A percentile compares a stretch with the other conserved stretches of the same genome.
These are phyloP conservation scores for Thelephora ganbajun DNA, from an alignment of 768 basidiomycete genomes.

Conservation along the genomic window DNA sequence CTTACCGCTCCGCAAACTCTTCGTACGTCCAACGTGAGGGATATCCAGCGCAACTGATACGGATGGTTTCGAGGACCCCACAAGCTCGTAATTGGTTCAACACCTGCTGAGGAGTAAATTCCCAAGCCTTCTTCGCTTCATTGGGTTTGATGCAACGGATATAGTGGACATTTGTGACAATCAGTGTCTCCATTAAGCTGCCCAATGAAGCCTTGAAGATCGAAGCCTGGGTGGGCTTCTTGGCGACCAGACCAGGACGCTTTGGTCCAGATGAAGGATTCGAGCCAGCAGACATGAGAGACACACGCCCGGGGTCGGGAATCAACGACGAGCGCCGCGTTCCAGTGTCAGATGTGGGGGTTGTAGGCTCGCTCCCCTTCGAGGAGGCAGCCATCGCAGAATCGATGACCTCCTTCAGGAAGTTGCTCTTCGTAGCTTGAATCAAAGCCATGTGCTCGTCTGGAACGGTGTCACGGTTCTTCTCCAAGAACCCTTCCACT, in stretches of 20 bases:
- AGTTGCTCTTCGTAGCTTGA: constrained; percentile 75
- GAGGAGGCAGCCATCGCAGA: constrained; percentile 69
- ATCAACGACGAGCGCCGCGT: constrained; percentile 77
- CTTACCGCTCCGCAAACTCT: constrained; percentile 93
- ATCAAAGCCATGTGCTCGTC: constrained; percentile 93
- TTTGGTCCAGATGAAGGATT: constrained; percentile 30
- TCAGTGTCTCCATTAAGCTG: constrained; percentile 92
- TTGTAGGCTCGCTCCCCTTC: constrained; percentile 48
- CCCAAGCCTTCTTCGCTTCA: constrained; percentile 93
- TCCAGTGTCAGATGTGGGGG: constrained; percentile 69
- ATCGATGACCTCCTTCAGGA: constrained; percentile 91
- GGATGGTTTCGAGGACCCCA: constrained; percentile 97
- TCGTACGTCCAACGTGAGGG: constrained; percentile 97
- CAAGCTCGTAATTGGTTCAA: constrained; percentile 91
- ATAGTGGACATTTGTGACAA: constrained; percentile 96
- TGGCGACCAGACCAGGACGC: constrained; percentile 54
- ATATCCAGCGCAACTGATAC: constrained; percentile 97
- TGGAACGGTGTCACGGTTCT: constrained; percentile 97
- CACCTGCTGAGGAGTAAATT: constrained; percentile 91
- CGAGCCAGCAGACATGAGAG: constrained; percentile 41
- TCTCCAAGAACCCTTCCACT: constrained; percentile 95
- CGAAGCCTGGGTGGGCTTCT: constrained; percentile 93
- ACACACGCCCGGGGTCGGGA: constrained; percentile 73
- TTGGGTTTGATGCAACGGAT: constrained; percentile 99
- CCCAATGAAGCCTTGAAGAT: constrained; percentile 96